Base-by-base conservation (phyloP, 1,284 basidiomycete species). In the Volvariella volvacea region DNA sequence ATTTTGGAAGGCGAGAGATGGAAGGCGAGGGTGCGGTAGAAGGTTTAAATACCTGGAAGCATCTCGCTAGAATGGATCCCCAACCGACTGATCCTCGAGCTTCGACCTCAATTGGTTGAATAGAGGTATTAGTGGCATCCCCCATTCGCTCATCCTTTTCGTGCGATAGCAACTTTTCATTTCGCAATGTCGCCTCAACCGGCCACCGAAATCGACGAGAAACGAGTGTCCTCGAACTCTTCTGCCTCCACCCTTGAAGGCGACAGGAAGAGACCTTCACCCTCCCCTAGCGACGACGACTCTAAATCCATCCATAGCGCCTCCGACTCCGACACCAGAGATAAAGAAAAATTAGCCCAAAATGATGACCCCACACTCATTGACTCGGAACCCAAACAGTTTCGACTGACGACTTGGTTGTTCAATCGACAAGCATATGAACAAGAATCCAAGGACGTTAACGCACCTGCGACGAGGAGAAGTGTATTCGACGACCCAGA, bases 401-500 rank as follows among this genome's bases (percentile, higher is more conserved):
- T 63, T 52, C 59, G 48, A 33, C 50, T 61, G n/a, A 52, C 55
- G 39, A 52, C 59, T 44, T 63, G 49, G 52, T 45, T 67, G 14
- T 58, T 64, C 39, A 52, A 54, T 22, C 57, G 60, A 4, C 40
- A 52, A 6, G 40, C 48, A 25, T 47, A 51, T 37, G 25, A 28
- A 28, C 6, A 28, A 12, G 47, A 48, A 21, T 41, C 48, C 25
- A 14, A 59, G 17, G 66, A 72, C 49, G 56, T 63, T 17, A 67
- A 74, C 47, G 55, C 64, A 17, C 63, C 68, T 19, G 67, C 75
- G 4, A 80, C 78, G 17, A 70, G 67, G 30, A 69, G 68, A 1
- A 75, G 72, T 3, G 74, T 80, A 3, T 81, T 66, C 51, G 79
- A 82, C 49, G 78, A 83, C 50, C 73, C 78, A 2, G 50, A 59